Evolutionary conservation across 2,329 filamentous ascomycete genomes (phyloP).

Genomic region (Aspergillus udagawae): DNA sequence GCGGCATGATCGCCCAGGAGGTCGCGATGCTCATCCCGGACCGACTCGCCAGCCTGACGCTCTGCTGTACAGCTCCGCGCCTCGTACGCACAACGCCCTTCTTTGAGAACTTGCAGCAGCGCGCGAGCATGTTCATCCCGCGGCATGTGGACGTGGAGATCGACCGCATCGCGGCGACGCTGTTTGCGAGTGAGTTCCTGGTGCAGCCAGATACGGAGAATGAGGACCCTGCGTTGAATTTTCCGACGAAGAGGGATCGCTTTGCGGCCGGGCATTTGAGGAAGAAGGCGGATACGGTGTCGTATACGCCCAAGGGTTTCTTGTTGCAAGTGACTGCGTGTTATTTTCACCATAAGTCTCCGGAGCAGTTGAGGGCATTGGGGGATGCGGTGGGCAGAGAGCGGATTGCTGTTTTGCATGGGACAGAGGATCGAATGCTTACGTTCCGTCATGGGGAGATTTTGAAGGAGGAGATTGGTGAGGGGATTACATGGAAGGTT

Average conservation of each 20-base stretch:
- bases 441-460: constrained; percentile 64
- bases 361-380: constrained; percentile 61
- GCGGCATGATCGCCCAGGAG: constrained; percentile 91
- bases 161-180: constrained; percentile 57
- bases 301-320: constrained; percentile 65
- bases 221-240: constrained; percentile 42
- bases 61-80: constrained; percentile 59
- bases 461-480: constrained; percentile 65
- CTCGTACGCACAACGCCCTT: constrained; percentile 58
- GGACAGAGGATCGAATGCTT: constrained; percentile 74
- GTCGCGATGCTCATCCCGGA: constrained; percentile 44
- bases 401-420: constrained; percentile 74
- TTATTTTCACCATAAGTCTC: constrained; percentile 72
- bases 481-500: constrained; percentile 49
- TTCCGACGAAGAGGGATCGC: constrained; percentile 74
- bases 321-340: constrained; percentile 74
- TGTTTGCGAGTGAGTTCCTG: constrained; percentile 66
- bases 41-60: constrained; percentile 53
- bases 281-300: constrained; percentile 60
- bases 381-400: constrained; percentile 66
- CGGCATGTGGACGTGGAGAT: constrained; percentile 67
- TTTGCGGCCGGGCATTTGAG: constrained; percentile 74
- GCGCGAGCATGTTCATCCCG: constrained; percentile 60
- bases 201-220: constrained; percentile 54
- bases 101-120: constrained; percentile 59